Base-by-base conservation (phyloP, 1,284 basidiomycete genomes). In the Mrakiaceae sp. region DNA sequence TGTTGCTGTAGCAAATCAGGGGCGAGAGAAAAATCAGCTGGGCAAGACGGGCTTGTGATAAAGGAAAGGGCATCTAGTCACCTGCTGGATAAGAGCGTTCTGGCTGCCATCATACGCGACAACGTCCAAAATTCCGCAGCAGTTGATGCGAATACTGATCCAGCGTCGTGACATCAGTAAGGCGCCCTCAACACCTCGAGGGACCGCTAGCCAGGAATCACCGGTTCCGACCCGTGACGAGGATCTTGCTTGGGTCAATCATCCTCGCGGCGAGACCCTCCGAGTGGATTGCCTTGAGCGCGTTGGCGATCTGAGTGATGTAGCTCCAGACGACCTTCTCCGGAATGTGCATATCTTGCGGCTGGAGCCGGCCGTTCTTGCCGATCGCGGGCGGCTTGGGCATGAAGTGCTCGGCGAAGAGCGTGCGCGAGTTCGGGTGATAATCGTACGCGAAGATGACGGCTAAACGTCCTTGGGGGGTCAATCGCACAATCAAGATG, bases 261-360 rank as follows among this genome's bases (percentile, higher is more conserved):
- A 87, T 86, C 59, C 92, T 80, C 43, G 92, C 83, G 0, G 94
- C 89, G 54, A 93, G 78, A 0, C 90, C 89, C 1, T 82, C 82
- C 56, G 86, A 86, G 73, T 98, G 96, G 0, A 90, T 85, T 44
- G 82, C 83, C 74, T 88, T 92, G 74, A 98, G 83, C 0, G 90
- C 93, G 68, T 84, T 87, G 2, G 88, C 86, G 63, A 98, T 84
- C 75, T 99, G 95, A 48, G 91, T 83, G 60, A 96, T 83, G 72
- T 95, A 98, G 14, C 87, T 88, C 95, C 96, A 99, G 10, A 99
- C 74, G 0, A 87, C 84, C n/a, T 86, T 81, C 75, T 99, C 96
- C 0, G 87, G 81, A 44, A 90, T 78, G 5, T 76, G 77, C 65
- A 74, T 71, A 70, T 68, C 72, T 55, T 75, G 72, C 5, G 76